These are phyloP conservation scores for Bonia amplexicaulis DNA, from an alignment of 176 grass and related monocot species.

Conservation along the genomic window DNA sequence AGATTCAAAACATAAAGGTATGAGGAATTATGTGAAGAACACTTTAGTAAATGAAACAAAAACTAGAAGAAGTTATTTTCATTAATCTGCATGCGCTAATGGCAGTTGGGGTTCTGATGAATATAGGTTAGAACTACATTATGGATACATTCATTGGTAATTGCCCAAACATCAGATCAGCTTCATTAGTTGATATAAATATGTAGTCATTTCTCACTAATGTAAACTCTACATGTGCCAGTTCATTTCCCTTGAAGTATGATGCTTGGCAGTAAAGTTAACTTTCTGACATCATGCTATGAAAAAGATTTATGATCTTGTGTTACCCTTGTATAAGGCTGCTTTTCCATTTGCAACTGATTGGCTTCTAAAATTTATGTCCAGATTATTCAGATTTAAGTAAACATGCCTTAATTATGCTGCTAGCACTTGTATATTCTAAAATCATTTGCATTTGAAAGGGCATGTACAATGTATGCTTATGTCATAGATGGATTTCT, in stretches of 20 bases:
- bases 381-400: neutral
- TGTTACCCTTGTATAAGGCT: neutral
- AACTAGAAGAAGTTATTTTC: neutral
- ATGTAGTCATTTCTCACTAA: neutral
- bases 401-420: constrained; percentile 2
- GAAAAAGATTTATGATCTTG: neutral
- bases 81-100: neutral
- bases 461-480: neutral
- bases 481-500: neutral
- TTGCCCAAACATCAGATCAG: neutral
- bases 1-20: neutral
- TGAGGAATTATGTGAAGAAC: neutral
- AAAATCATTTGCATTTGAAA: neutral
- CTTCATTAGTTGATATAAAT: neutral
- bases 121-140: neutral
- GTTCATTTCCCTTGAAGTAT: neutral
- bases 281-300: neutral
- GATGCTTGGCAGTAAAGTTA: neutral
- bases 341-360: neutral
- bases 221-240: neutral
- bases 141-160: neutral
- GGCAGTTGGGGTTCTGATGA: neutral
- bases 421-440: neutral
- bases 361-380: neutral
- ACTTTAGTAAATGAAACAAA: neutral